Base-by-base conservation (phyloP, 164 flowering plant genomes). In the Hamamelis virginiana region DNA sequence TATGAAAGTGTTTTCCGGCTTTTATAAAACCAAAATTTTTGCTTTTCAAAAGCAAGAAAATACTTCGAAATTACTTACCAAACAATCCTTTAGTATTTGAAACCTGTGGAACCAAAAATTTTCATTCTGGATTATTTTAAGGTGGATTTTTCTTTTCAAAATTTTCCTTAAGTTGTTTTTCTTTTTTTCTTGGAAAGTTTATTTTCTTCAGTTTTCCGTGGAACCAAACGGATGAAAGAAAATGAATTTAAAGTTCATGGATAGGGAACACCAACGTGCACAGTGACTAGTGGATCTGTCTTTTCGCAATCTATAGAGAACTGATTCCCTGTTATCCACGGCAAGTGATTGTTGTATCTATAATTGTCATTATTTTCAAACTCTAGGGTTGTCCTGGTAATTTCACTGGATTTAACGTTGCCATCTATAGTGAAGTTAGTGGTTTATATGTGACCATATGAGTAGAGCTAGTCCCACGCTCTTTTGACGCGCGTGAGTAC, bases 311-410 rank as follows among this genome's bases (percentile, higher is more conserved):
- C 58, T 26, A 27, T 16, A 51, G 38, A 65, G 25, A 27, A 65
- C 22, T 51, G 44, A 51, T 66, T 23, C 60, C 69, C 48, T 66
- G 19, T 53, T 41, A 10, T 52, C 27, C 48, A 55, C 57, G 69
- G 60, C 60, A 52, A 21, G 16, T 38, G 12, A 13, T 16, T 48
- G 23, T 8, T 21, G 52, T 38, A 28, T 11, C 38, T 48, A 38
- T 62, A 33, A 25, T n/a, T 62, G 27, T 12, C 51, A 45, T 21
- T 19, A 43, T 28, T 21, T 62, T 62, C 65, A 21, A 19, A 1
- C 16, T 33, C 23, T n/a, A 38, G 45, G 62, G 33, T 15, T 26
- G 41, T 33, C 12, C 26, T 1, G 62, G 62, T 58, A 58, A 27
- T 58, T 58, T 58, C 14, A 8, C 38, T 11, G 23, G 26, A 27